Evolutionary conservation across 306 rosid species (phyloP), one percentile per base, ranked within the genome.

Genomic region (Urtica urens): DNA sequence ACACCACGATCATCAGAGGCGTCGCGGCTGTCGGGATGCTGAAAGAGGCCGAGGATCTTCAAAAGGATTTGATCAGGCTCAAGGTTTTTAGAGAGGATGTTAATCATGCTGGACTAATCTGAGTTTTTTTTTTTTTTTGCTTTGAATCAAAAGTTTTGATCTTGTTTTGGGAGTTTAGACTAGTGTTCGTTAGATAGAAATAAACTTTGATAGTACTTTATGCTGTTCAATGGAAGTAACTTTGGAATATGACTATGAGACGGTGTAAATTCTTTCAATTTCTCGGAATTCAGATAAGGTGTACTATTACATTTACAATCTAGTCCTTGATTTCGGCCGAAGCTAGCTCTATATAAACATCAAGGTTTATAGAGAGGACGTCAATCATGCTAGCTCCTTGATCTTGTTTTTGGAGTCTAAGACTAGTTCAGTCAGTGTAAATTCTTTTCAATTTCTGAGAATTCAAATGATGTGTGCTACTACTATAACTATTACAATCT

Each of bases 11-110:
- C 58, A 54, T 72, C 45, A 69, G 67, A 57, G 72, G 86, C 63
- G 62, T 83, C 49, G 76, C 90, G 31, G 66, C 78, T 60, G 73
- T 67, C 52, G 97, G 97, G 58, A 81, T 88, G 81, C 51, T 63
- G 23, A 54, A 64, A 47, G 90, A 88, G 72, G 93, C 95, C 20
- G 59, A 65, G 24, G 80, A 70, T 77, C 74, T 88, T 72, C 82
- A 63, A 40, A 68, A 73, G 55, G 64, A 54, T 57, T 70, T 87
- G 73, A 76, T 66, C 16, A 58, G 70, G 52, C 67, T 74, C 87
- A 73, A 71, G 40, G 56, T 78, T 73, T 60, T 87, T 11, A 69
- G 58, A 35, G 48, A 62, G 10, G 77, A 64, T 29, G 20, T 44
- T 63, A 15, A 23, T 41, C 66, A 23, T 38, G 39, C 63, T 53